Evolutionary conservation across 2,329 filamentous ascomycete genomes (phyloP), one percentile per base, ranked within the genome.

Genomic region (Ophiostoma sp.): DNA sequence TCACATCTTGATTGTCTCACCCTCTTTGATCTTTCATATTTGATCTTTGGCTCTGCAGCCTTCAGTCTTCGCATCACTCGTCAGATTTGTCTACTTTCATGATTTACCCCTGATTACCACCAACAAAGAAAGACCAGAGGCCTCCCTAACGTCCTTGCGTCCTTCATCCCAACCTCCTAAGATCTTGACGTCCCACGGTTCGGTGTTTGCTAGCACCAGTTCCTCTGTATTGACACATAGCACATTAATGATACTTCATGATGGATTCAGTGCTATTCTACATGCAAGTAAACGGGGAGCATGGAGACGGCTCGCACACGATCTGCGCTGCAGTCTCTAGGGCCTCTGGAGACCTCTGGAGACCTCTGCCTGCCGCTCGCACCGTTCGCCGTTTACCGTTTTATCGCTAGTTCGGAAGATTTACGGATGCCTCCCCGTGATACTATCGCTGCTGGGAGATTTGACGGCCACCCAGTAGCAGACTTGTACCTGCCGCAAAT

Each of bases 341-440:
- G 17, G 39, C 39, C 39, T 41, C 44, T 48, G 44, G 52, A 57
- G 52, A 57, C 23, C 52, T 57, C 52, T 57, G 23, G 39, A 41
- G 52, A 57, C 23, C 52, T 57, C 52, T 57, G 23, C 7, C n/a
- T 8, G 7, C 52, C 4, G n/a, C 13, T 13, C n/a, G n/a, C 52
- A 11, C 20, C 52, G 8, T 57, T 48, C 52, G 4, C 20, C 52
- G 8, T 57, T 48, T n/a, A 57, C 52, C 52, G 52, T 31, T 57
- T 57, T 57, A n/a, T 57, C 52, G 52, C 52, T 57, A 57, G 52
- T 57, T 48, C 52, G 52, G 52, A 27, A 57, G n/a, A 27, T 57
- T 57, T 57, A 57, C 52, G 52, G 52, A 57, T 57, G 52, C 52
- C 52, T 57, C 52, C 52, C 52, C 52, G 52, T 57, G 52, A 57